Evolutionary conservation across 2,329 filamentous ascomycete genomes (phyloP).

Genomic region (Alternaria sp.): DNA sequence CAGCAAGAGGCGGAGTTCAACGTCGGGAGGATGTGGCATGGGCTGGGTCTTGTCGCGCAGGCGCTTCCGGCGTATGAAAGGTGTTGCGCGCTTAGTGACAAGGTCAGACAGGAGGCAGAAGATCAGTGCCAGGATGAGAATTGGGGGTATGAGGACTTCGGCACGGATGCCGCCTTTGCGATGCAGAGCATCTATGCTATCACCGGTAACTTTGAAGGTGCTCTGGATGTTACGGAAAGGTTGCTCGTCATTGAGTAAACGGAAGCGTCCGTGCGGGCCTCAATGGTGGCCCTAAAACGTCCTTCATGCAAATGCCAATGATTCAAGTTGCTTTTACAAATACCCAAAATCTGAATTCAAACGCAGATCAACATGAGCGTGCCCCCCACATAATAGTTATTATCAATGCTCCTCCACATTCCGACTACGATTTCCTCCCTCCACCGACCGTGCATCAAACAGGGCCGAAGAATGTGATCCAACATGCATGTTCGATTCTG

Average conservation of each 20-base stretch:
- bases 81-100: slow-evolving; percentile 58
- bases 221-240: slow-evolving; percentile 65
- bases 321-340: not conserved
- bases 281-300: not conserved
- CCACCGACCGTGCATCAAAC: not conserved
- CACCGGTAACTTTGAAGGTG: slow-evolving; percentile 67
- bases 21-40: slow-evolving; percentile 75
- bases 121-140: slow-evolving; percentile 35
- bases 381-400: not conserved
- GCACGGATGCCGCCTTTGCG: slow-evolving; percentile 75
- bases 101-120: slow-evolving; percentile 42
- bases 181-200: slow-evolving; percentile 71
- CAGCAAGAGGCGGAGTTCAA: slow-evolving; percentile 84
- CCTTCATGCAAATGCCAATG: not conserved
- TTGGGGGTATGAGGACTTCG: slow-evolving; percentile 63
- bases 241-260: slow-evolving; percentile 55
- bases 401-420: not conserved
- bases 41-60: slow-evolving; percentile 73
- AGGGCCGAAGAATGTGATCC: not conserved
- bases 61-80: slow-evolving; percentile 75
- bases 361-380: not conserved
- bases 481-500: not conserved
- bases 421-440: not conserved
- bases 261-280: not conserved
- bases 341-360: not conserved